Evolutionary conservation across 2,329 filamentous ascomycete species (phyloP), one percentile per base, ranked within the genome.

Genomic region (Thielaviopsis populi): DNA sequence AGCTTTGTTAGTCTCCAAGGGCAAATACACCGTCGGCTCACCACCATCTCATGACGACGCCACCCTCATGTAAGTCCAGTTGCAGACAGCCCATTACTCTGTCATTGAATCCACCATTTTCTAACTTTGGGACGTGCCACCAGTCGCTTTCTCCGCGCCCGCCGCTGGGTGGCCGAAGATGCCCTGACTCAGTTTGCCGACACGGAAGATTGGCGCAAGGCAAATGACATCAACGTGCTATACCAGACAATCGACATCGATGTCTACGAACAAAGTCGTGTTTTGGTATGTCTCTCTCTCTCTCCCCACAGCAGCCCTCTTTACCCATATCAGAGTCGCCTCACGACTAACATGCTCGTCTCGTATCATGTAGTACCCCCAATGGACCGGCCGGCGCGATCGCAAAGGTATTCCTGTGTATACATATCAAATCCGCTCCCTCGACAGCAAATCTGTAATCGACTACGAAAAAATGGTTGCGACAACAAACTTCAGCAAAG

Each of bases 341-440:
- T 48, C 22, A 24, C 4, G 15, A 50, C 56, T 61, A 59, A 43
- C 27, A 17, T 19, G 10, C 19, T 8, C 22, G 37, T 30, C 37
- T 6, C 17, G n/a, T 42, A 66, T 71, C 63, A 71, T 68, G 63
- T 70, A 91, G 87, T 96, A 96, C 72, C 91, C 91, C 27, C 90
- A 96, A 83, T 96, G 91, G 88, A 95, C 89, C 22, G 92, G 92
- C 63, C 87, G 91, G 68, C 84, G 91, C 69, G 92, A 96, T 75
- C 87, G 61, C 69, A 87, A 91, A 69, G 92, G 92, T 68, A 96
- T 96, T 67, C 92, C 92, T 7, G 81, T 96, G 69, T 96, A 94
- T 74, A 83, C 96, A 66, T 96, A 88, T 75, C 89, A 95, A 75
- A 89, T 96, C 73, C 83, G 83, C 67, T 83, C 88, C 66, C 81